Conservation (phyloP, 331 rosid species). For the Cydonia oblonga region DNA sequence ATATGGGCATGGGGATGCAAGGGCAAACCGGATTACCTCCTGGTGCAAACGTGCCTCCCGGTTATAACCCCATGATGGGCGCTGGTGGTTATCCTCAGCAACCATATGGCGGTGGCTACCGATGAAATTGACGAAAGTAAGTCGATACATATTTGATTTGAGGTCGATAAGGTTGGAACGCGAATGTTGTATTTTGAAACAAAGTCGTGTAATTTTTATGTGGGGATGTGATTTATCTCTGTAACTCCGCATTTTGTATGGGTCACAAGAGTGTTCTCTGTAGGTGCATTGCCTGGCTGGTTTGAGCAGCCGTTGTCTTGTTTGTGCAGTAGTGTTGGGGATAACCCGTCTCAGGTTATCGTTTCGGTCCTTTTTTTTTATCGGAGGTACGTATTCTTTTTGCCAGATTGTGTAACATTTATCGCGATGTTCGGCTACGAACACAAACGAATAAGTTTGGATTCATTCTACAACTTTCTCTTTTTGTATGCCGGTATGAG, state of each 20-base stretch:
- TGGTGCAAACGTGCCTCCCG: slow-evolving; percentile 52
- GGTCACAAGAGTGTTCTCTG: neutral
- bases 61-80: slow-evolving; percentile 74
- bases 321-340: neutral
- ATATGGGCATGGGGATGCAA: slow-evolving; percentile 85
- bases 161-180: slow-evolving; percentile 17
- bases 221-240: slow-evolving; percentile 31
- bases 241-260: neutral
- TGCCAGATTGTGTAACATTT: neutral
- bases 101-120: slow-evolving; percentile 60
- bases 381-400: neutral
- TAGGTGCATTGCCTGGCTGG: neutral
- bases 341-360: neutral
- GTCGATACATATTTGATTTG: neutral
- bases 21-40: slow-evolving; percentile 50
- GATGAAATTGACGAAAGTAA: slow-evolving; percentile 27
- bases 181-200: slow-evolving; percentile 25
- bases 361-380: neutral
- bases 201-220: slow-evolving; percentile 28
- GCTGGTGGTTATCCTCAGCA: slow-evolving; percentile 68
- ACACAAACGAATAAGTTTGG: neutral
- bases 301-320: neutral
- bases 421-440: neutral
- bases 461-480: neutral
- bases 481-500: neutral